A percentile compares a stretch with the other conserved stretches of the same genome.
Conservation (phyloP, 2,329 filamentous ascomycete species). For the Dactylonectria estremocensis region DNA sequence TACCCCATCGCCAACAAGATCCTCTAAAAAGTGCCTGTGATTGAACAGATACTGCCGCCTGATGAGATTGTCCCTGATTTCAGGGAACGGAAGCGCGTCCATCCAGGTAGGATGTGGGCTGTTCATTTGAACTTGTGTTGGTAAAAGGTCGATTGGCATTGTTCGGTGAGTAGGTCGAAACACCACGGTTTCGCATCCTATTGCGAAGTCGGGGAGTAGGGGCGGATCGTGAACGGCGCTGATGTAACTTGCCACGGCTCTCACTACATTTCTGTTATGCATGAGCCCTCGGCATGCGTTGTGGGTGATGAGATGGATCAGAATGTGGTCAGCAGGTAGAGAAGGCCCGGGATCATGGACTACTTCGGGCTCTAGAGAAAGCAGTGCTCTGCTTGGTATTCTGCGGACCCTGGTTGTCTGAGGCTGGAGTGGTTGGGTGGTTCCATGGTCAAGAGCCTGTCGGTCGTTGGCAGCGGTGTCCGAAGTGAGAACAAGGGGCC, state of each 20-base stretch:
- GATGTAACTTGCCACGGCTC: constrained; percentile 8
- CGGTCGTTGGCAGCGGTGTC: background rate
- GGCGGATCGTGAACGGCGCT: background rate
- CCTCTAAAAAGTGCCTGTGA: constrained; percentile 27
- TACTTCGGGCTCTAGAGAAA: rapidly evolving
- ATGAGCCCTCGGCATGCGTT: constrained; percentile 33
- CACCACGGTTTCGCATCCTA: constrained; percentile 1
- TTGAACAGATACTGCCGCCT: constrained; percentile 23
- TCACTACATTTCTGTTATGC: constrained; percentile 29
- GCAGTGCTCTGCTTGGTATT: background rate
- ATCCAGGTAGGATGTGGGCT: constrained; percentile 36
- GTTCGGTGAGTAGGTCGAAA: constrained; percentile 8
- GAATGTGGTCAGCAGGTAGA: constrained; percentile 25
- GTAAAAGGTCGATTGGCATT: constrained; percentile 26
- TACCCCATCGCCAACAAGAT: constrained; percentile 23
- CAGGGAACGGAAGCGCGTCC: constrained; percentile 31
- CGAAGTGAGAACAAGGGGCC: background rate
- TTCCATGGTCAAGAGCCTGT: rapidly evolving
- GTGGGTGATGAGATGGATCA: constrained; percentile 32
- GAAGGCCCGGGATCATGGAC: background rate
- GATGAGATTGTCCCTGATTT: constrained; percentile 36
- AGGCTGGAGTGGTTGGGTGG: too few relatives aligned
- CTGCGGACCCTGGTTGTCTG: too few relatives aligned
- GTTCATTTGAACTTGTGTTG: constrained; percentile 39
- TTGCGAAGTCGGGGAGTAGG: background rate